phyloP scores from a whole-genome alignment of 257 asterid genomes.

The Solanum arcanum region DNA sequence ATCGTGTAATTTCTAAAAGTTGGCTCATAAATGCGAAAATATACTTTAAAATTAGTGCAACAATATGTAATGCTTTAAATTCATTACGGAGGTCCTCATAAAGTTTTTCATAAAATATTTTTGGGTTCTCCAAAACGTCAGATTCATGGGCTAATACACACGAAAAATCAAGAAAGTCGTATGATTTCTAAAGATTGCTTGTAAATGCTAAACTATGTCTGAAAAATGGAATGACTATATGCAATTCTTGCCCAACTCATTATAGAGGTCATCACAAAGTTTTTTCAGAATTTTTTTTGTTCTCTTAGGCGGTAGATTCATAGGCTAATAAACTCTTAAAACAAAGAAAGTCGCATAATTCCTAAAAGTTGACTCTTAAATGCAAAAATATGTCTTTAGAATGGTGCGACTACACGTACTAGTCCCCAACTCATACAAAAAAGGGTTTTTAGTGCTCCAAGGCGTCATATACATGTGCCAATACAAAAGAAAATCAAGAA shows the following conservation, averaged over 20 bases:
- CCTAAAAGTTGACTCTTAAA: neutral
- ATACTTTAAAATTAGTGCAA: too few species aligned
- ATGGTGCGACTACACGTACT: too few species aligned
- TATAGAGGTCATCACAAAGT: neutral
- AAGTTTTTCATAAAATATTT: too few species aligned
- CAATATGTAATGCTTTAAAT: too few species aligned
- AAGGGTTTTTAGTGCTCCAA: neutral
- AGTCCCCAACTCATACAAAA: neutral
- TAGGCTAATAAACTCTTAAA: neutral
- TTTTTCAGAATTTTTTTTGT: too few species aligned
- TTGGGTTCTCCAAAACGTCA: neutral
- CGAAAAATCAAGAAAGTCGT: too few species aligned
- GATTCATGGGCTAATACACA: neutral
- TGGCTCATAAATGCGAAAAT: too few species aligned
- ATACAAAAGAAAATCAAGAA: neutral
- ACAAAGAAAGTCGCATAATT: neutral
- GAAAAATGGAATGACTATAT: neutral
- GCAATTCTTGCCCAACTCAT: neutral
- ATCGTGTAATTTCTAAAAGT: too few species aligned
- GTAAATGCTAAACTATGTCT: neutral
- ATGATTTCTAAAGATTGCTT: neutral
- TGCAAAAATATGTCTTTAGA: neutral
- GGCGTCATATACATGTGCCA: rapidly evolving
- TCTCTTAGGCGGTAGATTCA: too few species aligned
- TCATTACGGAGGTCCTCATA: neutral